phyloP scores from a whole-genome alignment of 2,329 filamentous ascomycete species.

The Knoxdaviesia proteae region DNA sequence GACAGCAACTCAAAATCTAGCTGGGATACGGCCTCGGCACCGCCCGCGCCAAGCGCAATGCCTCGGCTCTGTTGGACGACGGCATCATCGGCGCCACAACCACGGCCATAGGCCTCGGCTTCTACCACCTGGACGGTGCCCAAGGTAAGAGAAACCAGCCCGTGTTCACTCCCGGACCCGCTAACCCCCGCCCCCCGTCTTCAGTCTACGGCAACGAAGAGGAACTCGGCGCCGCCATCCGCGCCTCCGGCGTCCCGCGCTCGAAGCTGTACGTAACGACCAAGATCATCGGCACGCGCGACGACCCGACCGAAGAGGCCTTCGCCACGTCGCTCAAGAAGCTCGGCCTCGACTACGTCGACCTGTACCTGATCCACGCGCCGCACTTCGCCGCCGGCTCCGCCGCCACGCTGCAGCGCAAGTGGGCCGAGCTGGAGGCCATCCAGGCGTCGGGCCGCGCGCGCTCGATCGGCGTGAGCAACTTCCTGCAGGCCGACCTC shows the following conservation, averaged over 20 bases:
- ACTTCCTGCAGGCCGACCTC: constrained; percentile 40
- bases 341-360: constrained; percentile 49
- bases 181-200: background rate
- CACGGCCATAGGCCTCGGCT: constrained; percentile 47
- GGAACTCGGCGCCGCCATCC: constrained; percentile 53
- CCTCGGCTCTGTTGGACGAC: constrained; percentile 30
- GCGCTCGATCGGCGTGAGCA: constrained; percentile 57
- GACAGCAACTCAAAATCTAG: constrained; percentile 14
- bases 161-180: background rate
- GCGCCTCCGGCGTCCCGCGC: constrained; percentile 40
- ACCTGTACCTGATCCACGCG: constrained; percentile 45
- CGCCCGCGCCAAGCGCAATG: constrained; percentile 34
- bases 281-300: constrained; percentile 24
- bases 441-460: constrained; percentile 46
- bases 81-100: constrained; percentile 27
- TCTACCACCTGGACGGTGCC: constrained; percentile 54
- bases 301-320: constrained; percentile 23
- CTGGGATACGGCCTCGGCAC: constrained; percentile 55
- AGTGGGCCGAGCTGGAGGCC: constrained; percentile 40
- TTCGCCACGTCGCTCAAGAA: constrained; percentile 40
- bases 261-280: constrained; percentile 49
- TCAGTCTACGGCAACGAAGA: constrained; percentile 42
- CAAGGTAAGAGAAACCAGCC: constrained; percentile 26
- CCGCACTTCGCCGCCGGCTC: constrained; percentile 29
- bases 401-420: constrained; percentile 23